Evolutionary conservation across 305 asterid species (phyloP).

Genomic region (Rubia occidens): DNA sequence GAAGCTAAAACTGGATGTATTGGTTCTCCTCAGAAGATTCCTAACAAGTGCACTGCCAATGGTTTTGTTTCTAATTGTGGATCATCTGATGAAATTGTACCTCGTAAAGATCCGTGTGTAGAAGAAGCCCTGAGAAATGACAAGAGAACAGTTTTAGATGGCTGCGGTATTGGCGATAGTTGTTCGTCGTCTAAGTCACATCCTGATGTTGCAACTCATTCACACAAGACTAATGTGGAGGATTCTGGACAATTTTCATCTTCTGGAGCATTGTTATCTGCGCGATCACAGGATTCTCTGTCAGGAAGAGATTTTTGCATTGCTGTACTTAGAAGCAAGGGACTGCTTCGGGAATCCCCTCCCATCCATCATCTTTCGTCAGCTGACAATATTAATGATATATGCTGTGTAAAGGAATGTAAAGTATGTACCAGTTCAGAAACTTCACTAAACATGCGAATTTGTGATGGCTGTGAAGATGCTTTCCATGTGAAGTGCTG

Average conservation of each 20-base stretch:
- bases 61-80: constrained; percentile 26
- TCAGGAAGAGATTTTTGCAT: constrained; percentile 55
- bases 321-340: constrained; percentile 50
- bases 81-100: constrained; percentile 31
- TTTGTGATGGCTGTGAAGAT: constrained; percentile 72
- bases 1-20: constrained; percentile 28
- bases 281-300: constrained; percentile 31
- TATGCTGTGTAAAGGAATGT: constrained; percentile 48
- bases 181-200: constrained; percentile 63
- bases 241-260: constrained; percentile 68
- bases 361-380: constrained; percentile 23
- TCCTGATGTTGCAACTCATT: constrained; percentile 38
- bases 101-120: constrained; percentile 29
- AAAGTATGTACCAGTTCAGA: constrained; percentile 46
- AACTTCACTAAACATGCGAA: constrained; percentile 45
- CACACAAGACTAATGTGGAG: constrained; percentile 37
- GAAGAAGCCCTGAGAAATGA: constrained; percentile 36
- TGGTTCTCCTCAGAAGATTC: constrained; percentile 26
- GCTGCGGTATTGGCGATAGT: constrained; percentile 33
- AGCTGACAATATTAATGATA: constrained; percentile 21
- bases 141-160: constrained; percentile 29
- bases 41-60: constrained; percentile 22
- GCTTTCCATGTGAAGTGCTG: constrained; percentile 71
- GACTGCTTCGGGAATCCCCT: constrained; percentile 36
- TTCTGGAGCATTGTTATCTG: constrained; percentile 50